Evolutionary conservation across 2,329 filamentous ascomycete species (phyloP), one percentile per base, ranked within the genome.

Genomic region (Aspergillus latus): DNA sequence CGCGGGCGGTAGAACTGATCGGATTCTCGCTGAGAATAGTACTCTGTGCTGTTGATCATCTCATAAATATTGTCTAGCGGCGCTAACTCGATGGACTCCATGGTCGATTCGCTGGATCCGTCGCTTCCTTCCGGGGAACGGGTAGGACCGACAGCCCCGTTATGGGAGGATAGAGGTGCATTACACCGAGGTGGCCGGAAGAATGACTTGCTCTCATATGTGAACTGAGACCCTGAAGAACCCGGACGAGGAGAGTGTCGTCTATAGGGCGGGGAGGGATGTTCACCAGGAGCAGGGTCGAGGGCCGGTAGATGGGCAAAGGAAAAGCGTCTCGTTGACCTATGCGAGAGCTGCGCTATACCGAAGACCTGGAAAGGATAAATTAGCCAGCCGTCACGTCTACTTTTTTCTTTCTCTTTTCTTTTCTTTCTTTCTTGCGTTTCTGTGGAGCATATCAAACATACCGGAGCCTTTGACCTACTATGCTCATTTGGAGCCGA

Each of bases 221-320:
- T 8, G 5, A 8, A 10, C 9, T 26, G 16, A 29, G 13, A 28
- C 16, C 8, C 16, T 7, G 6, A 28, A 10, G 6, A 10, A 44
- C 5, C 16, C 10, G 16, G 4, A 10, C 8, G 5, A 10, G 26
- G 21, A 21, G 21, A 21, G 21, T 21, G 21, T 21, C 21, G 21
- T 21, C 21, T 21, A 21, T 21, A 21, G 21, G 21, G 21, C 21
- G 21, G 21, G 21, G 21, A 21, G 21, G 21, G 21, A 21, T 21
- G 28, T 9, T 11, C 26, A 7, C 1, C 8, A 29, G 3, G 13
- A 44, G 8, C 5, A 16, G 42, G 52, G 10, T 32, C 40, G 16
- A 55, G 39, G 0, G 52, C 44, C 4, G 52, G 52, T 6, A 55
- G 39, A 15, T 44, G 52, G 6, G 45, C 52, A 11, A 55, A 55